These are phyloP conservation scores for Rosa lucieae DNA, from an alignment of 306 rosid genomes.

Conservation along the genomic window DNA sequence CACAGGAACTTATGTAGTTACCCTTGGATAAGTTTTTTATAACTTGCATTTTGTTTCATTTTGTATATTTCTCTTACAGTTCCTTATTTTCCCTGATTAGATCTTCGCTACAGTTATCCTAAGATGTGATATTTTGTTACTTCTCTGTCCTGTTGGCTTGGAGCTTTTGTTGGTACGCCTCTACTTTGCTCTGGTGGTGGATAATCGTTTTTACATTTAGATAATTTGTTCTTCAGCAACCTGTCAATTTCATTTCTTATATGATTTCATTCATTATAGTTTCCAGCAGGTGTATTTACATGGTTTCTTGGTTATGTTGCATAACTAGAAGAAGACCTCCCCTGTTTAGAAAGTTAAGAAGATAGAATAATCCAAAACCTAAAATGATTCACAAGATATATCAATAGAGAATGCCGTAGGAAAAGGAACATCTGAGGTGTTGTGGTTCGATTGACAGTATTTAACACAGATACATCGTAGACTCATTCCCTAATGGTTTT, in stretches of 20 bases:
- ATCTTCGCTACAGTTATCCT: slow-evolving; percentile 74
- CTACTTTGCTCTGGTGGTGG: slow-evolving; percentile 10
- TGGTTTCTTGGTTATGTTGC: background rate
- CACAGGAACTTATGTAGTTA: background rate
- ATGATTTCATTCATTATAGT: background rate
- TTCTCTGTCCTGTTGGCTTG: slow-evolving; percentile 79
- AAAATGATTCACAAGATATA: background rate
- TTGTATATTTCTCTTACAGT: slow-evolving; percentile 11
- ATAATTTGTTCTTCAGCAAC: background rate
- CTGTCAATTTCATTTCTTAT: background rate
- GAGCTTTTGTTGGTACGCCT: slow-evolving; percentile 72
- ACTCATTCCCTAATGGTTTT: background rate
- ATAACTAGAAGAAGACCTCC: background rate
- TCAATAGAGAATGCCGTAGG: background rate
- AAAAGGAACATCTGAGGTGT: background rate
- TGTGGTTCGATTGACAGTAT: background rate
- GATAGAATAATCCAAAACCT: background rate
- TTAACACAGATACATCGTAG: background rate
- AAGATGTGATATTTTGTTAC: slow-evolving; percentile 88
- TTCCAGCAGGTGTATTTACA: background rate
- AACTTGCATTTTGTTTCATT: background rate
- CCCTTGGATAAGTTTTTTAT: background rate
- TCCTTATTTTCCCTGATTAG: slow-evolving; percentile 47
- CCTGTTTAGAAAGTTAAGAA: background rate
- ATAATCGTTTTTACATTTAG: background rate